Percentiles rank a stretch among this genome's conserved stretches.
phyloP scores from a whole-genome alignment of 495 filamentous ascomycete species.

The Neurospora sp. region DNA sequence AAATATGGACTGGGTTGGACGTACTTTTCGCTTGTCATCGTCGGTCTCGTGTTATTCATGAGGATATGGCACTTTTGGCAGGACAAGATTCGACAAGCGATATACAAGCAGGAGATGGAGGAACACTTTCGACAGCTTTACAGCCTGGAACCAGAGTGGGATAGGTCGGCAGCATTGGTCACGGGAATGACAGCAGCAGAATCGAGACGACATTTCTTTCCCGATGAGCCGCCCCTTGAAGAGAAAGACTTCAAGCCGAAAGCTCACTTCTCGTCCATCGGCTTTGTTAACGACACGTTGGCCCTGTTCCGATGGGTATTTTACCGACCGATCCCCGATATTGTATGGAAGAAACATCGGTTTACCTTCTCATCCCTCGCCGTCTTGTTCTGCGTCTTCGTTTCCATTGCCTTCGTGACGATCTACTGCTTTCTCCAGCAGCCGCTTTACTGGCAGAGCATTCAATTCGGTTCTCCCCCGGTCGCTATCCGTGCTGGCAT shows the following conservation, averaged over 20 bases:
- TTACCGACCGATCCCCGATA: conserved; percentile 68
- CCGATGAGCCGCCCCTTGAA: conserved; percentile 36
- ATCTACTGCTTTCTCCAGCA: conserved; percentile 80
- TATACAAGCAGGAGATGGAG: conserved; percentile 64
- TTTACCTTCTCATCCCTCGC: conserved; percentile 69
- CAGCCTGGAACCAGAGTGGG: conserved; percentile 47
- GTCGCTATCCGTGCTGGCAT: conserved; percentile 85
- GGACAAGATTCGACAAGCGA: conserved; percentile 76
- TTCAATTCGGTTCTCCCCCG: conserved; percentile 77
- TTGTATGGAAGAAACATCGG: conserved; percentile 50
- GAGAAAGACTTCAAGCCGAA: conserved; percentile 49
- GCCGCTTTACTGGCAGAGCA: conserved; percentile 75
- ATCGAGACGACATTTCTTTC: conserved; percentile 60
- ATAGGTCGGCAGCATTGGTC: conserved; percentile 55
- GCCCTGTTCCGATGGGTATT: conserved; percentile 76
- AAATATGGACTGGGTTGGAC: conserved; percentile 86
- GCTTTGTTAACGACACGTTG: conserved; percentile 61
- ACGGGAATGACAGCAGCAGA: conserved; percentile 48
- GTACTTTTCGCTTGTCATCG: conserved; percentile 68
- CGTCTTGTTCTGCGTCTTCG: conserved; percentile 52
- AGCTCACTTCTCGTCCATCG: conserved; percentile 57
- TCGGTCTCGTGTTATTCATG: conserved; percentile 51
- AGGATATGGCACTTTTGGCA: conserved; percentile 77
- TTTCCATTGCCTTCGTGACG: conserved; percentile 58
- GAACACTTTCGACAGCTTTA: conserved; percentile 45